Base-by-base conservation (phyloP, 495 filamentous ascomycete species). In the Amphirosellinia nigrospora region DNA sequence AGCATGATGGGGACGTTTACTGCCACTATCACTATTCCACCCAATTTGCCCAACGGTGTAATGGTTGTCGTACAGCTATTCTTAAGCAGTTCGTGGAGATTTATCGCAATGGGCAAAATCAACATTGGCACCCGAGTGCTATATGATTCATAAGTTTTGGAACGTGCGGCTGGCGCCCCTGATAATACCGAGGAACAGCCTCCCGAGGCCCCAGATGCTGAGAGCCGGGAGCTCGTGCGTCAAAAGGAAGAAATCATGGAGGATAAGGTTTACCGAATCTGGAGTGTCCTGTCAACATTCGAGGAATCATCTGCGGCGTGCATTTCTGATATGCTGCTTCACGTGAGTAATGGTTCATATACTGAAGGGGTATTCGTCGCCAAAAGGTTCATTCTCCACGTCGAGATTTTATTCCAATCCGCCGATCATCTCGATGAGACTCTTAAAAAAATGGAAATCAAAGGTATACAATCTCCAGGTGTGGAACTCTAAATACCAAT, bases 121-220 rank as follows among this genome's bases (percentile, higher is more conserved):
- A 99, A 77, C 96, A 99, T 75, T 99, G 96, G 96, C 96, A 99
- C 77, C 96, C 96, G 96, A 99, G 79, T 99, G 96, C 80, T 99
- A 99, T 79, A 99, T 98, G 96, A 99, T 99, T 52, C 96, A 99
- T 80, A 99, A 99, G 77, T 99, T 98, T 82, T 99, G 96, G 96
- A 99, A 97, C 78, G 96, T 99, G 46, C 89, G 95, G 30, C 86
- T 99, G 56, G 83, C 82, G 15, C 80, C 82, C 81, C 82, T 28
- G 79, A 80, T 36, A 79, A 85, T 55, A 73, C 77, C 13, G 62
- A 63, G 4, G 74, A 78, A 28, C 67, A 71, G 48, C 71, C 74
- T 45, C 76, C 82, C 36, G 76, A 83, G 38, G 84, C 89, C 52
- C 92, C 91, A 11, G 92, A 90, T 39, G 89, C 91, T 38, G 88